phyloP scores from a whole-genome alignment of 768 basidiomycete genomes.

The Flagelloscypha sp. region DNA sequence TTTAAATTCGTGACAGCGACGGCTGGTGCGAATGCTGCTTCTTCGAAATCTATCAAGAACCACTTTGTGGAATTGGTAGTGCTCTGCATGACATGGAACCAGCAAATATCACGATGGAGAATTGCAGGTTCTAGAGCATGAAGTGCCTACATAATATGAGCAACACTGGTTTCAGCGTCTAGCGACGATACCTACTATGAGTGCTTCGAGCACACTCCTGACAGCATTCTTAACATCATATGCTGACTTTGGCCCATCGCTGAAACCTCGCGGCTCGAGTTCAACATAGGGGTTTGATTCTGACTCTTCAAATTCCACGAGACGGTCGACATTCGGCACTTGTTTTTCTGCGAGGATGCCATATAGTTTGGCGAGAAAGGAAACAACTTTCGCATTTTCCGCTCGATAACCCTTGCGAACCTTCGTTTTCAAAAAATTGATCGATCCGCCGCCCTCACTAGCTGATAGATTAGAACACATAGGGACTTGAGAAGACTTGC shows the following conservation, averaged over 20 bases:
- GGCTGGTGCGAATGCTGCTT: conserved; percentile 17
- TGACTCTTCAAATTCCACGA: conserved; percentile 1
- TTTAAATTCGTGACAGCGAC: conserved; percentile 9
- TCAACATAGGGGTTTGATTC: neutral
- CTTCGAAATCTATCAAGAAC: conserved; percentile 25
- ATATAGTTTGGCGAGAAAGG: conserved; percentile 10
- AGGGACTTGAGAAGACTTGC: neutral
- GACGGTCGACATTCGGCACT: conserved; percentile 9
- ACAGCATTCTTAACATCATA: conserved; percentile 9
- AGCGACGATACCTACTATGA: conserved; percentile 9
- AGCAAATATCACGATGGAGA: conserved; percentile 17
- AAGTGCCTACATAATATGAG: neutral
- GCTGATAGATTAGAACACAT: neutral
- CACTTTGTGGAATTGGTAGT: conserved; percentile 15
- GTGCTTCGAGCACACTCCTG: conserved; percentile 13
- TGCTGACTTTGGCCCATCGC: conserved; percentile 5
- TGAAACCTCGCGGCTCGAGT: conserved; percentile 7
- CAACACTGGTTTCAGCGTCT: neutral
- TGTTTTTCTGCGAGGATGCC: conserved; percentile 8
- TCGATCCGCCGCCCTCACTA: neutral
- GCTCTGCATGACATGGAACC: conserved; percentile 16
- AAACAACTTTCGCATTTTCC: conserved; percentile 3
- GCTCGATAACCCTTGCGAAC: conserved; percentile 8
- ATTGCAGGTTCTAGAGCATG: conserved; percentile 2
- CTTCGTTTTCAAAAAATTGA: conserved; percentile 12